Evolutionary conservation across 495 filamentous ascomycete species (phyloP), one percentile per base, ranked within the genome.

Genomic region (Sporormia fimetaria): DNA sequence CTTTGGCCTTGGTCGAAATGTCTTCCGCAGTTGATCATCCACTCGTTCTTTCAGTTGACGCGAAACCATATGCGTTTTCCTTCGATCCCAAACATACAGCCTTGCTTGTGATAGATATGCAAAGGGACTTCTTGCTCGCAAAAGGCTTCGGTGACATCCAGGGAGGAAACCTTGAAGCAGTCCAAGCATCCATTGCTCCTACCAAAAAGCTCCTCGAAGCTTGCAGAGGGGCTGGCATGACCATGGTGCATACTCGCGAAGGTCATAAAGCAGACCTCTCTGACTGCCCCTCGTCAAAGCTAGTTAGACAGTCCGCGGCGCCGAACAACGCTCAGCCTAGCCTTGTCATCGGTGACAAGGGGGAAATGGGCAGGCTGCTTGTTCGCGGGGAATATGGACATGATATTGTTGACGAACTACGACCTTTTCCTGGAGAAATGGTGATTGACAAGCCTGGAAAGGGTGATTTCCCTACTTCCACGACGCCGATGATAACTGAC

Each of bases 141-240:
- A 46, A 42, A 7, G 57, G 59, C n/a, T 61, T 61, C 30, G 57
- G 59, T 6, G 51, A 61, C 22, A 58, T 62, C 10, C 55, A 65
- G 42, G 63, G 63, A 34, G 63, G 61, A 29, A 56, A 65, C 44
- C 54, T 67, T n/a, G 58, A 60, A 33, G 58, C 48, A 33, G 55
- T 57, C 27, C 56, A 63, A 15, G 56, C 61, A 5, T 60, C 61
- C 22, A 65, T 67, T 44, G 60, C 53, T 11, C 65, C 65, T 14
- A 58, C 55, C 33, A 61, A 41, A 35, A 62, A 59, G 31, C 55
- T 83, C 11, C 62, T 84, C 2, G 58, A 70, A 23, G 54, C 63
- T 5, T 83, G 78, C 37, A 73, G 79, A 17, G 57, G 63, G 16
- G 62, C 63, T 9, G 68, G 69, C 1, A 22, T 57, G 47, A 42